Conservation (phyloP, 2,329 filamentous ascomycete genomes). For the Gaeumannomyces sp. region DNA sequence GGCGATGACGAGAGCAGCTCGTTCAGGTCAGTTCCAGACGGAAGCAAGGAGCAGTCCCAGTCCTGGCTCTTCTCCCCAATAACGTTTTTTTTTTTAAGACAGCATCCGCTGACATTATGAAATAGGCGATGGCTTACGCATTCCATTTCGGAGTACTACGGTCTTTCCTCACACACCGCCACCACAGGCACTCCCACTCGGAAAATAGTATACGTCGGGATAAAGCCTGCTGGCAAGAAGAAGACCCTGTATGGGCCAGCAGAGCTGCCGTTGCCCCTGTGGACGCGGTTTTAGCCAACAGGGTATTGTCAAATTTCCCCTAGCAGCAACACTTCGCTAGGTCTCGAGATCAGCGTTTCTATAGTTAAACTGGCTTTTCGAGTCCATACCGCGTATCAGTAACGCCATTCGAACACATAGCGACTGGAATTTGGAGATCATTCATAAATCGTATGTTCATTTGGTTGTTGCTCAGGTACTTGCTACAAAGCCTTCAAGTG, state of each 20-base stretch:
- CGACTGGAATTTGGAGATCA: not conserved
- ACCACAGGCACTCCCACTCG: constrained; percentile 64
- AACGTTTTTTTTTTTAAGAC: too few relatives aligned
- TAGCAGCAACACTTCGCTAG: too few relatives aligned
- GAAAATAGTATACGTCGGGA: constrained; percentile 76
- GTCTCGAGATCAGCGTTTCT: not conserved
- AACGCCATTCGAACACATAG: not conserved
- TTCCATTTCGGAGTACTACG: constrained; percentile 88
- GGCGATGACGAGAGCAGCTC: constrained; percentile 69
- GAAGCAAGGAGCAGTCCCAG: too few relatives aligned
- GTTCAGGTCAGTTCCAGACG: constrained; percentile 63
- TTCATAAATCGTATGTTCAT: not conserved
- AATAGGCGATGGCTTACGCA: constrained; percentile 84
- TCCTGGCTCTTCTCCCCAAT: constrained; percentile 7
- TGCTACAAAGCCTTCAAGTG: too few relatives aligned
- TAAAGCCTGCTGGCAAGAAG: constrained; percentile 41
- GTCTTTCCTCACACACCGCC: constrained; percentile 75
- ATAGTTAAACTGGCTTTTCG: not conserved
- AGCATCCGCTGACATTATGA: constrained; percentile 12
- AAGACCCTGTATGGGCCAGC: constrained; percentile 19
- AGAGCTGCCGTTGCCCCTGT: constrained; percentile 54
- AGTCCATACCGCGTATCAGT: too few relatives aligned
- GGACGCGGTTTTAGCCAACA: constrained; percentile 40
- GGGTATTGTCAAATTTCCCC: not conserved
- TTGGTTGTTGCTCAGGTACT: not conserved